Percentiles rank a stretch among this genome's conserved stretches.
Evolutionary conservation across 1,139 yeast genomes (phyloP).

Genomic region (Suhomyces yuchorum): DNA sequence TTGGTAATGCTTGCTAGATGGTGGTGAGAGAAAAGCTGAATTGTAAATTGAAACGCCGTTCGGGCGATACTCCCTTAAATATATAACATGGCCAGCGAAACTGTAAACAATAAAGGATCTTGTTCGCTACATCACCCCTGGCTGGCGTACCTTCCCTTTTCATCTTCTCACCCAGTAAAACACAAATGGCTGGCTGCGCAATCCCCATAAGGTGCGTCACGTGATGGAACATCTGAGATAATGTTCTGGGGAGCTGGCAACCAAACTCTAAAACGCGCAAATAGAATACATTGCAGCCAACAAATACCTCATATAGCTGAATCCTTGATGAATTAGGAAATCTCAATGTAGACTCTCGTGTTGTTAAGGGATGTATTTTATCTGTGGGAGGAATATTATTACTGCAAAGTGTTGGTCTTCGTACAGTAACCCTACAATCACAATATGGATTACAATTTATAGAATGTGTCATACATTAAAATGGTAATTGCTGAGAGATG

Average conservation of each 20-base stretch:
- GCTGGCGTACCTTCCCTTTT: conserved; percentile 9
- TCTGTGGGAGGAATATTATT: too few species aligned
- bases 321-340: background rate
- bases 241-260: background rate
- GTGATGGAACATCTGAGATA: conserved; percentile 7
- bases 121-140: background rate
- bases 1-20: background rate
- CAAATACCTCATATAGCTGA: background rate
- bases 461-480: background rate
- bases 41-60: background rate
- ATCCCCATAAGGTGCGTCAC: conserved; percentile 5
- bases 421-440: background rate
- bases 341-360: background rate
- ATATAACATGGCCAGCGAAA: conserved; percentile 1
- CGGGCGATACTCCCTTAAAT: conserved; percentile 2
- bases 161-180: conserved; percentile 2
- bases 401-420: background rate
- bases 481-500: background rate
- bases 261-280: background rate
- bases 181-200: conserved; percentile 15
- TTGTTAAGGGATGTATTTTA: background rate
- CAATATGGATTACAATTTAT: background rate
- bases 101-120: background rate
- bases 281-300: background rate
- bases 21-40: background rate